Evolutionary conservation across 2,329 filamentous ascomycete species (phyloP), one percentile per base, ranked within the genome.

Genomic region (Sarocladium oryzae): DNA sequence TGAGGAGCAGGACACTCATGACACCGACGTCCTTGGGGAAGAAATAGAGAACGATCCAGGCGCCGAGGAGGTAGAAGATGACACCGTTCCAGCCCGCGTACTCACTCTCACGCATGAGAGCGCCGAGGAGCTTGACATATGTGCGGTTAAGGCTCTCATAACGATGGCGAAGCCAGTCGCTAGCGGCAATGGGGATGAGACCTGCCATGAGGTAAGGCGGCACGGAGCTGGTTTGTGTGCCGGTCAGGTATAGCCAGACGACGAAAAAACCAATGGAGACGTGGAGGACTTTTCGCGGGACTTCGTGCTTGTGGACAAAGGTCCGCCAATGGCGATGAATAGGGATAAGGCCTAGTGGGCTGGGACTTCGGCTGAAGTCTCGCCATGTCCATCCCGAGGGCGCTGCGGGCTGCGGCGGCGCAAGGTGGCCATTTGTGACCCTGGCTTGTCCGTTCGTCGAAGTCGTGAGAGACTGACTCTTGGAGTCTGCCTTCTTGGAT

Each of bases 241-340:
- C 92, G 23, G 79, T 82, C 48, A 82, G 76, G 68, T 97, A 99
- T 33, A 97, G 79, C 73, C 85, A 88, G 41, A 96, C 79, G 18
- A 92, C 89, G 54, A 97, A 77, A 72, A 97, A 97, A 51, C 93
- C 93, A 64, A 99, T 99, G 45, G 91, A 96, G 52, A 97, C 89
- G 66, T 99, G 93, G 33, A 99, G 77, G 36, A 84, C 74, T 69
- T 99, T 99, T 60, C 93, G 86, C 9, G 93, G 93, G 50, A 99
- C 91, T 71, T 99, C 93, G 69, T 99, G 92, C 61, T 89, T 90
- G 77, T 99, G 93, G 56, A 96, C 88, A 63, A 99, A 90, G 24
- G 80, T 86, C 60, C 89, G 82, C 81, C 93, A 99, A 64, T 93
- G 86, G 54, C 88, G 79, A 68, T 99, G 93, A 61, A 99, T 92